Evolutionary conservation across 192 early-diverging fungal species (phyloP).

Genomic region (Rhizoclosmatium sp.): DNA sequence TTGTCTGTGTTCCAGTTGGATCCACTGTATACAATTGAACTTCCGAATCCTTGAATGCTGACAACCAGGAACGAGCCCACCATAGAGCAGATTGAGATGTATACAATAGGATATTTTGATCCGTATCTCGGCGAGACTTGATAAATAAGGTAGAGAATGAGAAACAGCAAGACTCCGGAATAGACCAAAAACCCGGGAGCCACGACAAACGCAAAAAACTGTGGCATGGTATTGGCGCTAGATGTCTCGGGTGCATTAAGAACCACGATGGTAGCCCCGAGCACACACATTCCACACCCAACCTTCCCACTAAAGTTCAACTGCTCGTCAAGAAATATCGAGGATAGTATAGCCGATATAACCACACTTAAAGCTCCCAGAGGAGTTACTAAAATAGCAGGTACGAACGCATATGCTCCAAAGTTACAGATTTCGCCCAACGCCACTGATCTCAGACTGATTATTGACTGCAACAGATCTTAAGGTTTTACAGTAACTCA

Average conservation of each 20-base stretch:
- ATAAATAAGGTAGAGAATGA: constrained; percentile 55
- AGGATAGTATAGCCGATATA: constrained; percentile 75
- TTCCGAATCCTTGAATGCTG: constrained; percentile 70
- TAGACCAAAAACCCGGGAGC: constrained; percentile 65
- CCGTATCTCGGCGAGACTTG: constrained; percentile 67
- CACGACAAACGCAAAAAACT: constrained; percentile 60
- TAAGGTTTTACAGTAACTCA: constrained; percentile 42
- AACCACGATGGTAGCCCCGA: constrained; percentile 65
- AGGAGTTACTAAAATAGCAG: constrained; percentile 91
- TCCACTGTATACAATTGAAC: constrained; percentile 60
- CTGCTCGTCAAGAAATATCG: constrained; percentile 64
- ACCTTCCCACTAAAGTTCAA: constrained; percentile 61
- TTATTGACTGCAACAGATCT: neutral
- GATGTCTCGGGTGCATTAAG: constrained; percentile 55
- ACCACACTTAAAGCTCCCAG: constrained; percentile 89
- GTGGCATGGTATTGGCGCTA: constrained; percentile 48
- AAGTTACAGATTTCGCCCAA: constrained; percentile 92
- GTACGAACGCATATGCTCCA: constrained; percentile 93
- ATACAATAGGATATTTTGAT: constrained; percentile 59
- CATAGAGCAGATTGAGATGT: constrained; percentile 60
- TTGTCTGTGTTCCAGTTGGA: constrained; percentile 56
- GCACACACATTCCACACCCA: constrained; percentile 80
- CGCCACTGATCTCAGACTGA: constrained; percentile 66
- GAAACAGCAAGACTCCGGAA: constrained; percentile 50
- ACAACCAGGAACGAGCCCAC: constrained; percentile 70